Percentiles rank a stretch among this genome's conserved stretches.
phyloP scores from a whole-genome alignment of 2,329 filamentous ascomycete genomes.

The Paecilomyces variotii region DNA sequence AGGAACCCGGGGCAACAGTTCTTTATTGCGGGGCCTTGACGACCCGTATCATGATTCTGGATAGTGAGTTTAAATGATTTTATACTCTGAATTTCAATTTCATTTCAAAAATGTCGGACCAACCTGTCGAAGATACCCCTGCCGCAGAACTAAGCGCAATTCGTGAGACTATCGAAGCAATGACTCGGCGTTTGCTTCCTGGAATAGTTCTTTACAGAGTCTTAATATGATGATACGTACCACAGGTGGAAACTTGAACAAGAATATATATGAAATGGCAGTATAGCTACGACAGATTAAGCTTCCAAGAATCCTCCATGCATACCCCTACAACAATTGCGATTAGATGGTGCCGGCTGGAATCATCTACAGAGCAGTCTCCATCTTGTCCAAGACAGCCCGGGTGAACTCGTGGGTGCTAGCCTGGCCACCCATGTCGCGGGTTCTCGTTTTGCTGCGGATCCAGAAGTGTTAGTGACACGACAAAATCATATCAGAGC shows the following conservation, averaged over 20 bases:
- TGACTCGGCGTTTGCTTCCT: neutral
- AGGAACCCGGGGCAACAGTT: no score
- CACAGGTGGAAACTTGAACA: neutral
- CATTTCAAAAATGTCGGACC: no score
- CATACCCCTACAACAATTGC: neutral
- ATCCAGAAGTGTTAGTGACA: constrained; percentile 22
- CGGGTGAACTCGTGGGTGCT: constrained; percentile 93
- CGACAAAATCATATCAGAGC: neutral
- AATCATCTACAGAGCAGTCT: constrained; percentile 53
- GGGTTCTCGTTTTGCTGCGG: constrained; percentile 71
- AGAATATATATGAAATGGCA: constrained; percentile 1
- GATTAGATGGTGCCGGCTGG: neutral
- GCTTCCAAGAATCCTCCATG: neutral
- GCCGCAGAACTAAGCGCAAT: no score
- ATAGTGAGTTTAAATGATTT: no score
- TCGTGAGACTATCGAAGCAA: neutral
- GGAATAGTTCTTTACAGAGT: neutral
- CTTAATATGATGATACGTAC: neutral
- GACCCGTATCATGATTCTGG: no score
- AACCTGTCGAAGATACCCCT: no score
- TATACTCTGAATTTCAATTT: no score
- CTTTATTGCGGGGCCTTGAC: no score
- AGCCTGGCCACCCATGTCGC: constrained; percentile 87
- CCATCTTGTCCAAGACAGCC: constrained; percentile 93
- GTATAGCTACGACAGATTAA: neutral